These are phyloP conservation scores for Agarophyton chilense DNA, from an alignment of 23 red algal species.

Conservation along the genomic window DNA sequence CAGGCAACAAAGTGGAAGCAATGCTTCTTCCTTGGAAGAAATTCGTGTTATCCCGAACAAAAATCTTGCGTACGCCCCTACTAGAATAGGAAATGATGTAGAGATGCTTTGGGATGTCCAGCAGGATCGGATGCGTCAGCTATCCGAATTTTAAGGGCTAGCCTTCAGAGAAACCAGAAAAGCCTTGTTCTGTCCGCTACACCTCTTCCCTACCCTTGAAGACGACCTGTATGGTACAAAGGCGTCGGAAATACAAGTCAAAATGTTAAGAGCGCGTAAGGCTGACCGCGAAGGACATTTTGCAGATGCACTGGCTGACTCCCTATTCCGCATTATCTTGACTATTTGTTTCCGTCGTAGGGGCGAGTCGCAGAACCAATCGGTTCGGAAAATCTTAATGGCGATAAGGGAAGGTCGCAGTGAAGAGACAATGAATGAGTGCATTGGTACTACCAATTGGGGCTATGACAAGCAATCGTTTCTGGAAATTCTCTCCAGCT, in stretches of 20 bases:
- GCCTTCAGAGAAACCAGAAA: conserved; percentile 25
- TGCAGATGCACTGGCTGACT: neutral
- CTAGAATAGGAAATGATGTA: neutral
- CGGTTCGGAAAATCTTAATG: conserved; percentile 1
- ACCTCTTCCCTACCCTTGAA: neutral
- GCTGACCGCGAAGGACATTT: conserved; percentile 15
- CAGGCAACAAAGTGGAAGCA: neutral
- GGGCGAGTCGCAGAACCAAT: neutral
- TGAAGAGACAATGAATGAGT: neutral
- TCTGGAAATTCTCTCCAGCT: neutral
- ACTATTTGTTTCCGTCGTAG: conserved; percentile 1
- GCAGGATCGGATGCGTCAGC: conserved; percentile 2
- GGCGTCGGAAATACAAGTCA: conserved; percentile 25
- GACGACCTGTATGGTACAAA: conserved; percentile 24
- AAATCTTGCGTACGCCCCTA: neutral
- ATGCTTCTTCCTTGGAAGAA: neutral
- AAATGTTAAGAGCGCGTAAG: neutral
- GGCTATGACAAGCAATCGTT: conserved; percentile 32
- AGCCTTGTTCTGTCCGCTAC: conserved; percentile 21
- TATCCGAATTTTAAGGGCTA: conserved; percentile 19
- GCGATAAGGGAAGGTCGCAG: neutral
- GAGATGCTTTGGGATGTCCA: neutral
- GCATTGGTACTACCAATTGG: conserved; percentile 27
- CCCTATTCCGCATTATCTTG: neutral
- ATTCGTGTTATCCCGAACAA: conserved; percentile 3